A percentile compares a stretch with the other conserved stretches of the same genome.
phyloP scores from a whole-genome alignment of 495 filamentous ascomycete genomes.

The Xylaria curta region DNA sequence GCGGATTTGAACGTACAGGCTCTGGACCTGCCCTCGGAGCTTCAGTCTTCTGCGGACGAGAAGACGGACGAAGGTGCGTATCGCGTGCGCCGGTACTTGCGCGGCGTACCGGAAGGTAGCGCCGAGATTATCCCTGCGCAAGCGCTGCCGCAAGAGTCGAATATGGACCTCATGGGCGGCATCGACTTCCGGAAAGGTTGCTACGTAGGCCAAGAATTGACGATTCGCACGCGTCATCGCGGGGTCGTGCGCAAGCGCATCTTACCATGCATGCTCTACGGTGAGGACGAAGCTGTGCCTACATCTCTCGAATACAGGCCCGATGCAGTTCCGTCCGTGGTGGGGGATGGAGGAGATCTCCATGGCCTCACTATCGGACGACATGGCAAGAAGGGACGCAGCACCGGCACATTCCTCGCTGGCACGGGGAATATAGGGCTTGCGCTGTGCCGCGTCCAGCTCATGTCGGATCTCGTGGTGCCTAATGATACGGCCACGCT shows the following conservation, averaged over 20 bases:
- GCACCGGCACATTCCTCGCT: slow-evolving; percentile 76
- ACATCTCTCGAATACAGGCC: slow-evolving; percentile 54
- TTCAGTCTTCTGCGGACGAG: not conserved
- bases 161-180: slow-evolving; percentile 80
- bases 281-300: slow-evolving; percentile 38
- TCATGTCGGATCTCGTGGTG: slow-evolving; percentile 78
- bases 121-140: slow-evolving; percentile 70
- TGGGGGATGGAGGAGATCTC: slow-evolving; percentile 25
- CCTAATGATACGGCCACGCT: slow-evolving; percentile 65
- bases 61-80: slow-evolving; percentile 54
- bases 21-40: slow-evolving; percentile 2
- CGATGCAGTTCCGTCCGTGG: slow-evolving; percentile 23
- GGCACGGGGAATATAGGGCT: slow-evolving; percentile 86
- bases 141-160: slow-evolving; percentile 80
- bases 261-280: slow-evolving; percentile 82
- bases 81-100: slow-evolving; percentile 72
- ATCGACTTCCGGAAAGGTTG: slow-evolving; percentile 96
- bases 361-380: slow-evolving; percentile 49
- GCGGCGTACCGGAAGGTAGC: slow-evolving; percentile 85
- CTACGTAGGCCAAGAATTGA: slow-evolving; percentile 96
- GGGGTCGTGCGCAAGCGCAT: slow-evolving; percentile 92
- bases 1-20: slow-evolving; percentile 40
- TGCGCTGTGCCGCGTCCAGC: slow-evolving; percentile 85
- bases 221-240: slow-evolving; percentile 90
- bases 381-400: slow-evolving; percentile 62